Conservation (phyloP, 768 basidiomycete genomes). For the Tephrocybe sp. region DNA sequence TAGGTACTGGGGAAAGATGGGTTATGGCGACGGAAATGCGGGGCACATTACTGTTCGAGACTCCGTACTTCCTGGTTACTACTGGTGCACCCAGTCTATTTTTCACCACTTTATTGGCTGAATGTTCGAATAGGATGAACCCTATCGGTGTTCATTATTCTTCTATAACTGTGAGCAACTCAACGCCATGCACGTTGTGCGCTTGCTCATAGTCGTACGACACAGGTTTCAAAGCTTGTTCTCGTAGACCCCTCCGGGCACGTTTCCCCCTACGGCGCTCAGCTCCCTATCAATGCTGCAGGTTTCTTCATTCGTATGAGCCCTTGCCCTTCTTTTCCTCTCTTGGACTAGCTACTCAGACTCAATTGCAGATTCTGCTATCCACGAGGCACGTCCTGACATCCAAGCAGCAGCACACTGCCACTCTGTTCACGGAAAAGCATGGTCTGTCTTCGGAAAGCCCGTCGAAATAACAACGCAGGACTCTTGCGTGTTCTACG, state of each 20-base stretch:
- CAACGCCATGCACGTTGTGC: background rate
- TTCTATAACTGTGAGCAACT: conserved; percentile 21
- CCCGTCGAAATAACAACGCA: conserved; percentile 43
- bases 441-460: conserved; percentile 46
- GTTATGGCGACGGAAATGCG: conserved; percentile 48
- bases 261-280: conserved; percentile 26
- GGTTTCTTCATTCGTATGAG: conserved; percentile 26
- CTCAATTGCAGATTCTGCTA: conserved; percentile 29
- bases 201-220: background rate
- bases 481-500: conserved; percentile 43
- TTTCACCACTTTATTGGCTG: background rate
- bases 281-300: conserved; percentile 27
- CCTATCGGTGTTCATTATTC: conserved; percentile 27
- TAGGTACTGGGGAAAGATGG: conserved; percentile 35
- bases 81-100: conserved; percentile 16
- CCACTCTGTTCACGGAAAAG: conserved; percentile 49
- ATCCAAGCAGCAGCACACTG: conserved; percentile 48
- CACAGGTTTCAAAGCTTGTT: conserved; percentile 26
- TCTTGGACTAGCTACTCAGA: background rate
- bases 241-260: conserved; percentile 25
- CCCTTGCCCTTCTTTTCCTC: background rate
- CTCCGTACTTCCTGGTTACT: conserved; percentile 26
- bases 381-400: conserved; percentile 49
- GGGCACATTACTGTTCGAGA: conserved; percentile 53
- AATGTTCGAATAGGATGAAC: conserved; percentile 23